Evolutionary conservation across 768 basidiomycete species (phyloP).

Genomic region (Terana coerulea): DNA sequence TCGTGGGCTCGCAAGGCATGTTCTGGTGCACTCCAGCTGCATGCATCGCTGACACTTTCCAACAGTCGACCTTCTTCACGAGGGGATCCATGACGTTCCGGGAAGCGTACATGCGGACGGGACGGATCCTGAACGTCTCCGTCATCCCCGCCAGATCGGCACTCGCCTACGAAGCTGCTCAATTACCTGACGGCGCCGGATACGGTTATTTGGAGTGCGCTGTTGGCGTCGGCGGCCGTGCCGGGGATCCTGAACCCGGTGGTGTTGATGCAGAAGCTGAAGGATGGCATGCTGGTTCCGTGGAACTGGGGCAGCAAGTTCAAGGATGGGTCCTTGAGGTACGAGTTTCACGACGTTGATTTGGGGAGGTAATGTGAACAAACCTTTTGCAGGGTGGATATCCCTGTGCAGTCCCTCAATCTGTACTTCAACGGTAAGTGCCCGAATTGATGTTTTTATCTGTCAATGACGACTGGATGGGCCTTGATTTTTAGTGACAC

Average conservation of each 20-base stretch:
- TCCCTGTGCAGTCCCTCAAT: slow-evolving; percentile 85
- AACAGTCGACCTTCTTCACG: slow-evolving; percentile 83
- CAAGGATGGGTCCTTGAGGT: slow-evolving; percentile 87
- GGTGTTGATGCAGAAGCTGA: slow-evolving; percentile 88
- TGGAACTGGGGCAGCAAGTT: slow-evolving; percentile 96
- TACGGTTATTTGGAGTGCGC: slow-evolving; percentile 75
- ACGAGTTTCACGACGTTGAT: slow-evolving; percentile 12
- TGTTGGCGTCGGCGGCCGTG: slow-evolving; percentile 89
- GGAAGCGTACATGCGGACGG: slow-evolving; percentile 91
- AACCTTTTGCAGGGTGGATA: slow-evolving; percentile 83
- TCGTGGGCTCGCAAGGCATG: slow-evolving; percentile 85
- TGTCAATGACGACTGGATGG: too few species aligned
- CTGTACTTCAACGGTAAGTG: slow-evolving; percentile 78
- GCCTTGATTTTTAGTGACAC: slow-evolving; percentile 79
- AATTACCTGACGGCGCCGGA: slow-evolving; percentile 98
- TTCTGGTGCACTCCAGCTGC: slow-evolving; percentile 1
- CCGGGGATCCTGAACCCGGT: slow-evolving; percentile 96
- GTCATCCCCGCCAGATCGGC: slow-evolving; percentile 87
- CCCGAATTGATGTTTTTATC: neutral
- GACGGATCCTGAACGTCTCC: slow-evolving; percentile 89
- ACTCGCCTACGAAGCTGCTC: slow-evolving; percentile 95
- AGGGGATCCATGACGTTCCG: slow-evolving; percentile 92
- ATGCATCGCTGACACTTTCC: neutral
- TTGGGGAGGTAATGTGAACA: slow-evolving; percentile 30
- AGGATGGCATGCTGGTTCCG: slow-evolving; percentile 74